phyloP scores from a whole-genome alignment of 208 protist species.

The Crithidia thermophila region DNA sequence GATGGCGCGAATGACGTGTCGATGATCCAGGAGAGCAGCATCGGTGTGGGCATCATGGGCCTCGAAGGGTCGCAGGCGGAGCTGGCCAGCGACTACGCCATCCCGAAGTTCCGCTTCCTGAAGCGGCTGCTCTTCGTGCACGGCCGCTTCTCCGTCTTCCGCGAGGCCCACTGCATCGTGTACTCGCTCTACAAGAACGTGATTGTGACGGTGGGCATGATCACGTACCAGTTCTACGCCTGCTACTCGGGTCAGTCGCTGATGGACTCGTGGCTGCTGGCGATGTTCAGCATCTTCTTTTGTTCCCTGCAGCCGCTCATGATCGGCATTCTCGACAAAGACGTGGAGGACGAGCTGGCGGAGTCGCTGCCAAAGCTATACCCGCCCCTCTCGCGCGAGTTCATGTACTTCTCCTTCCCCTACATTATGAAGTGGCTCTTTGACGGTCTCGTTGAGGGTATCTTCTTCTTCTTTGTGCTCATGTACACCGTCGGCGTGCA shows the following conservation, averaged over 20 bases:
- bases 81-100: conserved; percentile 91
- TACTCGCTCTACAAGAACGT: conserved; percentile 98
- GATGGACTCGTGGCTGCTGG: conserved; percentile 86
- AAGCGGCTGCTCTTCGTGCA: conserved; percentile 94
- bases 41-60: conserved; percentile 96
- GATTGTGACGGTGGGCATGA: conserved; percentile 76
- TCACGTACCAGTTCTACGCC: conserved; percentile 80
- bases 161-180: conserved; percentile 87
- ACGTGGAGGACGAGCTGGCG: conserved; percentile 83
- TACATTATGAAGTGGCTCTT: conserved; percentile 73
- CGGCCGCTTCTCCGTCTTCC: conserved; percentile 90
- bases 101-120: conserved; percentile 93
- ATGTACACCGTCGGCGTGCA: conserved; percentile 42
- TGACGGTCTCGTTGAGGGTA: conserved; percentile 60
- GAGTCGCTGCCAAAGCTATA: conserved; percentile 73
- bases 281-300: conserved; percentile 85
- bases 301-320: conserved; percentile 78
- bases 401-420: conserved; percentile 70
- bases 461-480: conserved; percentile 61
- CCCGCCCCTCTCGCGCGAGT: conserved; percentile 57
- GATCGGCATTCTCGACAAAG: conserved; percentile 87
- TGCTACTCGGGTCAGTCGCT: conserved; percentile 88
- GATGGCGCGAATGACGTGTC: conserved; percentile 93
- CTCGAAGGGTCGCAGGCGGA: conserved; percentile 96
- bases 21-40: conserved; percentile 94